Percentiles rank a stretch among this genome's conserved stretches.
These are phyloP conservation scores for Eruca vesicaria DNA, from an alignment of 441 rosid genomes.

Conservation along the genomic window DNA sequence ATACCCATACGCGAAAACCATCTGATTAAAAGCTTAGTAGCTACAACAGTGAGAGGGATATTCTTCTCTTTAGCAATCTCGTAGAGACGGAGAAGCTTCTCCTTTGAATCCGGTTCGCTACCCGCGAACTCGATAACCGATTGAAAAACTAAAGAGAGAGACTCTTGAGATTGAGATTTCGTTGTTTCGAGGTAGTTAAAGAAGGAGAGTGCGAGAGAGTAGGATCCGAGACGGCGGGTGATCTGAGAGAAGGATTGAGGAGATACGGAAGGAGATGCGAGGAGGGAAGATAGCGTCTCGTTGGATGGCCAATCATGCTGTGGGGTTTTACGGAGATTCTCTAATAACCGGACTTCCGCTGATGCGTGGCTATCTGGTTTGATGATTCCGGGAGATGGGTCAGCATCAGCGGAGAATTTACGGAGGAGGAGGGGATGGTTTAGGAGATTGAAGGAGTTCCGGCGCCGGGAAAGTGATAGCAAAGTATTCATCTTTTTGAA, in stretches of 20 bases:
- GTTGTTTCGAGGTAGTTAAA: conserved; percentile 40
- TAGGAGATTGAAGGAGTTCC: conserved; percentile 3
- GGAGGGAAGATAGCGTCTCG: conserved; percentile 41
- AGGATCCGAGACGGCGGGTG: conserved; percentile 52
- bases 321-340: conserved; percentile 49
- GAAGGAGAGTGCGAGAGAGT: conserved; percentile 54
- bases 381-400: conserved; percentile 1
- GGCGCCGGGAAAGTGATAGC: conserved; percentile 29
- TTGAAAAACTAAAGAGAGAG: conserved; percentile 49
- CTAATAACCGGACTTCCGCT: conserved; percentile 33
- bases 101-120: conserved; percentile 37
- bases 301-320: conserved; percentile 49
- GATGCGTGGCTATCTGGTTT: conserved; percentile 31
- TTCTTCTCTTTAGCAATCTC: conserved; percentile 48
- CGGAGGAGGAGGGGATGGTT: not conserved
- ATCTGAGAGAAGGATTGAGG: conserved; percentile 44
- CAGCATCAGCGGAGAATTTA: conserved; percentile 26
- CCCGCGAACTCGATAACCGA: conserved; percentile 54
- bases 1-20: conserved; percentile 47
- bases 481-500: conserved; percentile 17
- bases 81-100: conserved; percentile 43
- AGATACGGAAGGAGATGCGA: conserved; percentile 42
- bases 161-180: conserved; percentile 28
- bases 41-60: conserved; percentile 44
- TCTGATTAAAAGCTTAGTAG: conserved; percentile 50